Evolutionary conservation across 2,329 filamentous ascomycete genomes (phyloP), one percentile per base, ranked within the genome.

Genomic region (Parascedosporium putredinis): DNA sequence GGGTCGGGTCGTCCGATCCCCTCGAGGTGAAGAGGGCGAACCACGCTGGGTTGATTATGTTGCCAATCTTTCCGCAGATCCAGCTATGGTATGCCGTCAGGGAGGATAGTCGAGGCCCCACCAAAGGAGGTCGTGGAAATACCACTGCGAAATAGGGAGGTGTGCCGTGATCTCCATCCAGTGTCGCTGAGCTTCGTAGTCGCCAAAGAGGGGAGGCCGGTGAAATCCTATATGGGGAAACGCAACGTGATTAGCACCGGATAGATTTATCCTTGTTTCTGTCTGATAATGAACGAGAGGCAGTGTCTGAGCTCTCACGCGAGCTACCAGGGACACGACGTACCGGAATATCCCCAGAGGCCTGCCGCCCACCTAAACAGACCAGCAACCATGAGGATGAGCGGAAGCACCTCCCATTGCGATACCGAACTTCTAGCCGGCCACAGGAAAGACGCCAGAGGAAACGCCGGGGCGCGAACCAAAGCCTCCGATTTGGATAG

Each of bases 81-180:
- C 90, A 97, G 71, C 90, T 96, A 67, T 98, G 93, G 68, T 98
- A 98, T 47, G 93, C 94, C 49, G 93, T 98, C 68, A 98, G 77
- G 93, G 93, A 51, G 93, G 93, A 65, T 98, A 98, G 68, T 98
- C 93, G 56, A 98, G 76, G 1, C 94, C 94, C 93, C 93, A 98
- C 84, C 91, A 98, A 60, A 91, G 76, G 42, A 97, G 73, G 63
- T 98, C 90, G 65, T 98, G 88, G 62, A 95, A 95, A 67, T 98
- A 98, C 93, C 94, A 98, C 65, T 93, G 86, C 9, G 88, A 93
- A 33, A 94, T 75, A 12, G 93, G 93, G 2, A 98, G 73, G 52
- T 95, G 81, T 7, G 81, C 86, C 2, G 93, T 96, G 56, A 98
- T 74, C 62, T 98, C 93, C 90, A 98, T 95, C 93, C 93, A 98